Evolutionary conservation across 495 filamentous ascomycete genomes (phyloP).

Genomic region (Penicillium egyptiacum): DNA sequence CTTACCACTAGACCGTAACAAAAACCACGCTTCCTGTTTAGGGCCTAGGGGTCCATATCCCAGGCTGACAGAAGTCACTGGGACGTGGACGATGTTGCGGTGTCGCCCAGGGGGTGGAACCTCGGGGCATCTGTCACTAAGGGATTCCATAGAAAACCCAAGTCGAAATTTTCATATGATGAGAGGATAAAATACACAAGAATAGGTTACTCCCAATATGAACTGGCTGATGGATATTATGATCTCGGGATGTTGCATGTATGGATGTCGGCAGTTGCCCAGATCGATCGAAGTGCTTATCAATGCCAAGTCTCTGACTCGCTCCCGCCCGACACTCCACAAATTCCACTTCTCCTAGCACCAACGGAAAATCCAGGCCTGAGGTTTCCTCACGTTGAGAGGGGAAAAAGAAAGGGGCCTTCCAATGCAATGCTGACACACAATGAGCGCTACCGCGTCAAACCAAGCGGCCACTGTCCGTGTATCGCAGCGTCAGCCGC

Average conservation of each 20-base stretch:
- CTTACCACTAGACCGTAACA: too few relatives aligned
- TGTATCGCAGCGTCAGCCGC: conserved; percentile 35
- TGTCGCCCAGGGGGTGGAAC: too few relatives aligned
- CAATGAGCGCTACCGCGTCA: conserved; percentile 10
- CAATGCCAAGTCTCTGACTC: conserved; percentile 6
- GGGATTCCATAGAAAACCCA: background rate
- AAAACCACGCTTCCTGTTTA: too few relatives aligned
- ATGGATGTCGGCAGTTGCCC: background rate
- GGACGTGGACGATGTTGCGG: too few relatives aligned
- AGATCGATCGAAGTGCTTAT: background rate
- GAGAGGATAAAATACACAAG: background rate
- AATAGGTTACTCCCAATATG: background rate
- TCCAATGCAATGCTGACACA: background rate
- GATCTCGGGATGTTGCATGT: background rate
- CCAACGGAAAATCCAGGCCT: background rate
- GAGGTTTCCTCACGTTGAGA: background rate
- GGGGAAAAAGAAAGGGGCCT: too few relatives aligned
- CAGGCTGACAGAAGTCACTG: too few relatives aligned
- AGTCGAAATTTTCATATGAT: background rate
- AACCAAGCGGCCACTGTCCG: conserved; percentile 17
- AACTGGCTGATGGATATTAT: background rate
- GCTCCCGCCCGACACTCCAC: background rate
- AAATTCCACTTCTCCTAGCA: background rate
- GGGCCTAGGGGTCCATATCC: too few relatives aligned
- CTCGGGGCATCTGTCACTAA: too few relatives aligned